Percentiles rank a stretch among this genome's conserved stretches.
Conservation (phyloP, 176 grass and related monocot genomes). For the Pharus latifolius region DNA sequence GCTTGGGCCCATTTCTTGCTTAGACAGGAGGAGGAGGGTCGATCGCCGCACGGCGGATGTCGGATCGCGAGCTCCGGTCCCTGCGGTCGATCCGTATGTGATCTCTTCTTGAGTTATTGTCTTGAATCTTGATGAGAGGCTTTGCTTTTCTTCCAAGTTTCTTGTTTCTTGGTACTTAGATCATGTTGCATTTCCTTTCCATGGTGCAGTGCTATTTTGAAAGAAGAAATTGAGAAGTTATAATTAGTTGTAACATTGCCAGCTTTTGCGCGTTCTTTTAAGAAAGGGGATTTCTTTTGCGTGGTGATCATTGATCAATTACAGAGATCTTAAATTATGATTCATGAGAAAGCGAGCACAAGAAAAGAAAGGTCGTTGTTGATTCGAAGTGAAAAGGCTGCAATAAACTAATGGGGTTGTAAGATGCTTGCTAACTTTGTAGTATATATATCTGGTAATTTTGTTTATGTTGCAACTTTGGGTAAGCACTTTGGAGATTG, state of each 20-base stretch:
- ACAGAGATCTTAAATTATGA: background rate
- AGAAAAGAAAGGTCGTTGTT: background rate
- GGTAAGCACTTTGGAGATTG: background rate
- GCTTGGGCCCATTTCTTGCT: background rate
- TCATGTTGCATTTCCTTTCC: background rate
- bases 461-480: background rate
- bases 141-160: background rate
- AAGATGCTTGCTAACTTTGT: background rate
- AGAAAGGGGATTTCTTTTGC: background rate
- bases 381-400: background rate
- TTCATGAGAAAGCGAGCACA: background rate
- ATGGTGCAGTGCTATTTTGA: too few relatives aligned
- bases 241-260: background rate
- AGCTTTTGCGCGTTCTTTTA: background rate
- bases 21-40: background rate
- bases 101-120: too few relatives aligned
- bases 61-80: slow-evolving; percentile 24
- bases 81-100: slow-evolving; percentile 54
- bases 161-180: background rate
- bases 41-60: slow-evolving; percentile 24
- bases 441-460: background rate
- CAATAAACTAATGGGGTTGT: background rate
- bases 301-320: background rate
- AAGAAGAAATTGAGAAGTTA: background rate
- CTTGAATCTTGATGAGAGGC: too few relatives aligned